Evolutionary conservation across 176 grass and related monocot species (phyloP), one percentile per base, ranked within the genome.

Genomic region (Luzula sylvatica): DNA sequence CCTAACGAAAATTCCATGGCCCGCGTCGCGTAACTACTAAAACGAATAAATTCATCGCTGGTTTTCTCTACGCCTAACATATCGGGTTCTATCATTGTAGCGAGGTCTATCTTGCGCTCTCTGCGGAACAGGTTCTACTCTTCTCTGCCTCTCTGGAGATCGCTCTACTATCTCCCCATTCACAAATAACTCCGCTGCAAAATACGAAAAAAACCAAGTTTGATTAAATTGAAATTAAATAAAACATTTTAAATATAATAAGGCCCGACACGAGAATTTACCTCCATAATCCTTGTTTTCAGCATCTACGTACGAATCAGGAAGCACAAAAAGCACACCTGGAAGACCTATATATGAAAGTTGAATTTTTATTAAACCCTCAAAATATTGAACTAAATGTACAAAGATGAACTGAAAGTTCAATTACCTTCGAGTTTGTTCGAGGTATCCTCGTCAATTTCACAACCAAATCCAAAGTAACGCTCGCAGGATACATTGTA

Each of bases 401-500:
- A 44, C 17, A 21, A 26, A 64, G 72, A 3, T 1, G 16, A 17
- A 2, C 5, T 38, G 0, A 0, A 9, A 19, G 0, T 18, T 15
- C 19, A 44, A 54, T 48, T 45, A 96, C 85, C 92, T 98, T 98
- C 85, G 8, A 90, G 81, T 60, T 90, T 90, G 57, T 81, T 87
- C 19, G 92, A 98, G 0, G 82, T 83, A 39, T 90, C 86, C 42
- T 98, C 86, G 16, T 85, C 85, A 66, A 98, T 83, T 52, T 98
- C 86, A 20, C 92, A 98, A 5, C 86, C 92, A 18, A 98, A 98
- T 17, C 86, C 92, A 27, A 90, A 98, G 53, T 98, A 98, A 0
- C 86, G 81, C 19, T 98, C 92, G 13, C 92, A 98, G 40, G 92
- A 98, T 23, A 98, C 92, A n/a, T 90, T 90, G 50, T 90, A 98